Evolutionary conservation across 495 filamentous ascomycete genomes (phyloP), one percentile per base, ranked within the genome.

Genomic region (Xylaria nigripes): DNA sequence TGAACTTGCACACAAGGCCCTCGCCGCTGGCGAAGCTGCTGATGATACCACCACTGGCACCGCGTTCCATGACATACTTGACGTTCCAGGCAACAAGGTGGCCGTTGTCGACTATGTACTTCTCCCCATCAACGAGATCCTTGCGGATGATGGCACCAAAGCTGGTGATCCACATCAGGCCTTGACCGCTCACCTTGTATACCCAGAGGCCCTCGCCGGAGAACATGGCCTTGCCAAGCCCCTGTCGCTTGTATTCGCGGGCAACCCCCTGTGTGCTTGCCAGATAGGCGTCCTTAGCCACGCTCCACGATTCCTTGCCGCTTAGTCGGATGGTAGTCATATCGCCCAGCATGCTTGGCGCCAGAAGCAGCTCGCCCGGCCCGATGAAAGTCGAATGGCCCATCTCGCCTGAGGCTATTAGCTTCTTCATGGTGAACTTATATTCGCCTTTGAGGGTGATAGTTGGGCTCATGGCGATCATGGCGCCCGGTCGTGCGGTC

Each of bases 81-180:
- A 88, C 92, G 63, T 96, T 96, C 93, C 93, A 98, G 4, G 93
- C 94, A 1, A 98, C 91, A 6, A 98, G 74, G 58, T 98, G 90
- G 9, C 91, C 92, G 61, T 98, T 98, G 62, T 98, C 91, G 48
- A 98, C 83, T 52, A 90, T 86, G 67, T 95, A 98, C 51, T 82
- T 82, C 63, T 97, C 92, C 2, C 82, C 82, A 6, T 86, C 81
- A 27, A 70, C 74, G 21, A 96, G 77, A 85, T 98, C 91, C 71
- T 97, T 97, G 62, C 88, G 80, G 54, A 98, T 86, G 54, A 98
- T 96, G 2, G 94, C 93, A 0, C 93, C 93, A 56, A 97, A 90
- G 61, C 89, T 94, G 7, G 87, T 88, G 29, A 96, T 70, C 86
- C 90, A 98, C 25, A 95, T 55, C 27, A 97, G 66, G 0, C 93